Percentiles rank a stretch among this genome's conserved stretches.
Evolutionary conservation across 805 yeast species (phyloP).

Genomic region (Blastobotrys muscicola): DNA sequence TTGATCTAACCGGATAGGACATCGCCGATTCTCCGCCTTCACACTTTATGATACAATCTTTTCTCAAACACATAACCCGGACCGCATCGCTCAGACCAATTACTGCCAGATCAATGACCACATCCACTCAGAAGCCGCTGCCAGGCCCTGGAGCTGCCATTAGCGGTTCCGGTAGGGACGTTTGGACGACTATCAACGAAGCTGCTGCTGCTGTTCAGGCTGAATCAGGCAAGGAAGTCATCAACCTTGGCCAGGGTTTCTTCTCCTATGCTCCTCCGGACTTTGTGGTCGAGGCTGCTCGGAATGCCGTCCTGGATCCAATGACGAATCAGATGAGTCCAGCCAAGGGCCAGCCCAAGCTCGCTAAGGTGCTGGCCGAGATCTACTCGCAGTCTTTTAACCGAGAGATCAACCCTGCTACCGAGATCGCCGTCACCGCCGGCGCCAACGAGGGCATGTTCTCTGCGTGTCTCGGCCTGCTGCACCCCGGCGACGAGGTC

Average conservation of each 20-base stretch:
- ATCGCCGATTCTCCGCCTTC: no score
- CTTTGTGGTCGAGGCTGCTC: constrained; percentile 81
- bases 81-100: no score
- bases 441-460: constrained; percentile 97
- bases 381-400: constrained; percentile 64
- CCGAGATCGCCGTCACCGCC: constrained; percentile 73
- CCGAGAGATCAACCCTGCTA: constrained; percentile 41
- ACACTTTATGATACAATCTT: no score
- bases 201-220: constrained; percentile 78
- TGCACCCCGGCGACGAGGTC: constrained; percentile 86
- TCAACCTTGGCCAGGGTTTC: constrained; percentile 94
- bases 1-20: no score
- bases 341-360: constrained; percentile 74
- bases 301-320: constrained; percentile 61
- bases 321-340: constrained; percentile 87
- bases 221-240: constrained; percentile 64
- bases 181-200: constrained; percentile 92
- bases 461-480: constrained; percentile 72
- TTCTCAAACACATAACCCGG: no score
- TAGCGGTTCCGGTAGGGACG: constrained; percentile 49
- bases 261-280: constrained; percentile 93
- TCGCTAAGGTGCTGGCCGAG: constrained; percentile 58
- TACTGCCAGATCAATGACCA: no score
- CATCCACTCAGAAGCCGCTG: constrained; percentile 6
- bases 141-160: constrained; percentile 17